Percentiles rank a stretch among this genome's conserved stretches.
phyloP scores from a whole-genome alignment of 2,329 filamentous ascomycete genomes.

The Microcyclospora pomicola region DNA sequence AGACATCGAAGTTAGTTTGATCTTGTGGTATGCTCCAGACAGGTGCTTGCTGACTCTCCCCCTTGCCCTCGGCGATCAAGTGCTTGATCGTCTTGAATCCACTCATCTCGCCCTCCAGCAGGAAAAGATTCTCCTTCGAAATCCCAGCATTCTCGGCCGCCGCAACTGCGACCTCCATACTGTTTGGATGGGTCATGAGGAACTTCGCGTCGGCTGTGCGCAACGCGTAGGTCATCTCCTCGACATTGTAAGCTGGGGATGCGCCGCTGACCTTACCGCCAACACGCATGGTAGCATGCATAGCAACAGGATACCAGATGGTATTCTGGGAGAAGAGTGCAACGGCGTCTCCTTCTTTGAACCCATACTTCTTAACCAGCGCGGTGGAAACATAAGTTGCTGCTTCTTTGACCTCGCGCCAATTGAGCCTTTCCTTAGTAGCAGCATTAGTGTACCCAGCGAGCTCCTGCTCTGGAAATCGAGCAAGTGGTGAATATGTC shows the following conservation, averaged over 20 bases:
- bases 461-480: slow-evolving; percentile 26
- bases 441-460: slow-evolving; percentile 44
- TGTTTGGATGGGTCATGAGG: slow-evolving; percentile 42
- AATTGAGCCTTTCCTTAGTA: slow-evolving; percentile 46
- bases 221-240: slow-evolving; percentile 54
- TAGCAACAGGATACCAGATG: slow-evolving; percentile 46
- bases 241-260: slow-evolving; percentile 50
- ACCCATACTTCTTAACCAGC: slow-evolving; percentile 40
- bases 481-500: slow-evolving; percentile 35
- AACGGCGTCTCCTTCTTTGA: slow-evolving; percentile 42
- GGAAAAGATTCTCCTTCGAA: slow-evolving; percentile 37
- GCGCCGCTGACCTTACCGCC: slow-evolving; percentile 48
- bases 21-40: slow-evolving; percentile 38
- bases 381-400: slow-evolving; percentile 48
- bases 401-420: slow-evolving; percentile 42
- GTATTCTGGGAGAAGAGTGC: slow-evolving; percentile 51
- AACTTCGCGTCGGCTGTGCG: slow-evolving; percentile 44
- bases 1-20: slow-evolving; percentile 43
- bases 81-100: slow-evolving; percentile 38
- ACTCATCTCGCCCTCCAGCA: slow-evolving; percentile 41
- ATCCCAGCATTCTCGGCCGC: slow-evolving; percentile 43
- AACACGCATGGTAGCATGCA: slow-evolving; percentile 41
- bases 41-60: slow-evolving; percentile 30
- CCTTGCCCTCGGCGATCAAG: slow-evolving; percentile 30
- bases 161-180: slow-evolving; percentile 40